These are phyloP conservation scores for Ceriops tagal DNA, from an alignment of 345 rosid genomes.

Conservation along the genomic window DNA sequence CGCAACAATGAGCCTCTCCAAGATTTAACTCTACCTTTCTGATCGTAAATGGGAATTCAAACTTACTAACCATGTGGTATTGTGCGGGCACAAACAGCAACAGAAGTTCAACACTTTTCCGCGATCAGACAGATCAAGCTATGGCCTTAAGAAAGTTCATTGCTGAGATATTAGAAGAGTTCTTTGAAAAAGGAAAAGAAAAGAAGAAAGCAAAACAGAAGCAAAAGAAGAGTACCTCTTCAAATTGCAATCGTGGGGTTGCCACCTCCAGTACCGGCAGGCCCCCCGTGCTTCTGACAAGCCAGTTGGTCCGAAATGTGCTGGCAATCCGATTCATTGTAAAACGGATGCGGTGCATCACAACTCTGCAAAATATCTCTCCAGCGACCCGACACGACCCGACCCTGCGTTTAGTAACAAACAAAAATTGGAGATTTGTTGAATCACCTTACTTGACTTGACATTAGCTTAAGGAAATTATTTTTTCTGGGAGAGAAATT, in stretches of 20 bases:
- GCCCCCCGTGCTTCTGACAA: conserved; percentile 90
- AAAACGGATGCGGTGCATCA: conserved; percentile 64
- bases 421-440: too few species aligned
- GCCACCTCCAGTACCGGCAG: conserved; percentile 96
- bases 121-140: not conserved
- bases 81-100: too few species aligned
- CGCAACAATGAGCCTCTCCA: too few species aligned
- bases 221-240: conserved; percentile 40
- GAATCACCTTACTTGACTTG: too few species aligned
- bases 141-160: not conserved
- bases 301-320: conserved; percentile 98
- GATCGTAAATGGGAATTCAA: too few species aligned
- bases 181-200: not conserved
- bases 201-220: not conserved
- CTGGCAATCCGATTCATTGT: conserved; percentile 77
- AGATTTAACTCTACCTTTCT: too few species aligned
- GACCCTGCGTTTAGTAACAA: not conserved
- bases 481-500: too few species aligned
- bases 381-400: conserved; percentile 18
- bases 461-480: too few species aligned
- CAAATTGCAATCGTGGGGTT: conserved; percentile 77
- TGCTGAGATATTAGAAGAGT: not conserved
- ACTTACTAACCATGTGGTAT: too few species aligned
- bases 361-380: conserved; percentile 44
- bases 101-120: too few species aligned